Base-by-base conservation (phyloP, 352 stramenopile species). In the Pythium biforme region DNA sequence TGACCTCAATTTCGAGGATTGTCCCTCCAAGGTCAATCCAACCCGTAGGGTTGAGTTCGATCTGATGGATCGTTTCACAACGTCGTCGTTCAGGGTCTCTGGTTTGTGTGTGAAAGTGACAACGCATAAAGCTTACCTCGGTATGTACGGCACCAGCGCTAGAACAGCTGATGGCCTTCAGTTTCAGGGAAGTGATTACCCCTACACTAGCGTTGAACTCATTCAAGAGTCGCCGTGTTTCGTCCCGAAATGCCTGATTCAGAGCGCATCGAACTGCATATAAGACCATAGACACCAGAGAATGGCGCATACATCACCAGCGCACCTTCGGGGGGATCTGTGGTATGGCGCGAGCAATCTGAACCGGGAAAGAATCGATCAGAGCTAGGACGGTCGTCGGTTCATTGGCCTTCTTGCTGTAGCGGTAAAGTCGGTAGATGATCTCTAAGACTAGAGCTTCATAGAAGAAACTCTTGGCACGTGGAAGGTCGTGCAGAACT, bases 401-500 rank as follows among this genome's bases (percentile, higher is more conserved):
- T 7, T 47, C 20, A 37, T 57, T 23, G 3, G 25, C 40, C 55
- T 73, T 79, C 40, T 61, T 68, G 19, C 54, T 47, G 11, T 70
- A 55, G 12, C 72, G 69, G 41, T 69, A 48, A 3, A 77, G 43
- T 48, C 72, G 47, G 55, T 75, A 80, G 2, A 68, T 40, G 10
- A 80, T 29, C 40, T 80, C 73, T 11, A 80, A 54, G 0, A 77
- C 22, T 5, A 80, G 60, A 20, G 73, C 69, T 41, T 77, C 25
- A 31, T 66, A 77, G 31, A 66, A 66, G 29, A 80, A 80, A 25
- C 69, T 77, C 39, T 75, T 75, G 25, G 59, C 57, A 39, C 67
- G 31, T 17, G 73, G 66, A 34, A 80, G 48, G 29, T 77, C 33
- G 20, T 54, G 59, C 19, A 67, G 22, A 23, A 58, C 33, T 2